Evolutionary conservation across 1,139 yeast species (phyloP).

Genomic region (Suhomyces guaymorum): DNA sequence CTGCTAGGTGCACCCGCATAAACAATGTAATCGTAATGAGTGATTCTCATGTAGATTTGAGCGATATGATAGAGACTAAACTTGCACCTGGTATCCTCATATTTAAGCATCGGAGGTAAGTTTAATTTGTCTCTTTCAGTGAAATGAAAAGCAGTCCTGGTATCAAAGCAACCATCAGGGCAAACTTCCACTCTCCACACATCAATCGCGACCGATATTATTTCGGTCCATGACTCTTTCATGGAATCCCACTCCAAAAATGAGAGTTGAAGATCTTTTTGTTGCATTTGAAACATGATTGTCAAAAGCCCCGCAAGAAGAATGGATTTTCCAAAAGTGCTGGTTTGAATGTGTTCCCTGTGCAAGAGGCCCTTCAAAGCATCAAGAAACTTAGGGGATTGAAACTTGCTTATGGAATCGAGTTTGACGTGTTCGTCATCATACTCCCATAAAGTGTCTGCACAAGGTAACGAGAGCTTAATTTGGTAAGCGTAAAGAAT

Average conservation of each 20-base stretch:
- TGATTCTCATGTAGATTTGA: conserved; percentile 17
- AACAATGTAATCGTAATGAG: conserved; percentile 18
- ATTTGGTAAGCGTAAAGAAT: conserved; percentile 35
- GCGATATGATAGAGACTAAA: conserved; percentile 26
- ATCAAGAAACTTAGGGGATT: conserved; percentile 39
- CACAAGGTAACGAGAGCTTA: conserved; percentile 33
- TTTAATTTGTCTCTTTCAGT: conserved; percentile 13
- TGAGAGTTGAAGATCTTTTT: conserved; percentile 57
- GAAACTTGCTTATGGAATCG: conserved; percentile 9
- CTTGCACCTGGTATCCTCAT: conserved; percentile 47
- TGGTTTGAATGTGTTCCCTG: conserved; percentile 49
- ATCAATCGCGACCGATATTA: conserved; percentile 61
- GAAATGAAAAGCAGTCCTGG: conserved; percentile 22
- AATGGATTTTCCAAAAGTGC: conserved; percentile 61
- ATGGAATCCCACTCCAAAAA: conserved; percentile 34
- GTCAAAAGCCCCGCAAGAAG: conserved; percentile 69
- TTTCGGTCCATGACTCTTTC: conserved; percentile 61
- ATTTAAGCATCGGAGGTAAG: conserved; percentile 25
- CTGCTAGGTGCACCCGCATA: conserved; percentile 20
- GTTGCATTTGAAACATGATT: conserved; percentile 71
- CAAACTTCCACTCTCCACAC: conserved; percentile 51
- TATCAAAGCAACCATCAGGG: conserved; percentile 30
- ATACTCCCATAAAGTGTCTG: conserved; percentile 35
- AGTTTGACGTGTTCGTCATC: conserved; percentile 13
- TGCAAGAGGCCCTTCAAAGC: conserved; percentile 59